phyloP scores from a whole-genome alignment of 2,329 filamentous ascomycete genomes.

The Colletotrichum lindemuthianum region DNA sequence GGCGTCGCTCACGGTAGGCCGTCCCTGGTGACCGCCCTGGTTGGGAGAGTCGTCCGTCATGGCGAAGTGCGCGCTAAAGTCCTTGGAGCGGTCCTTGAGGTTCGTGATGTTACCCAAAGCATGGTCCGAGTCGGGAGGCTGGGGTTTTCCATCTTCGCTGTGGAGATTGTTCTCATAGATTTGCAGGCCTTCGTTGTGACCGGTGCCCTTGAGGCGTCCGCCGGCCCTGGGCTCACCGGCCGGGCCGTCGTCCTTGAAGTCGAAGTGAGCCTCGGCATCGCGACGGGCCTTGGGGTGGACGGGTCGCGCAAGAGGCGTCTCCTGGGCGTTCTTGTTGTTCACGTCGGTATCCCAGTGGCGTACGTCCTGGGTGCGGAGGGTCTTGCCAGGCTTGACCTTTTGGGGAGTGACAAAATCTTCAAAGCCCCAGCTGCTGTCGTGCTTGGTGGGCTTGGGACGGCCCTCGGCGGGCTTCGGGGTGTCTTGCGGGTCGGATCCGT shows the following conservation, averaged over 20 bases:
- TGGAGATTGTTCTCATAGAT: slow-evolving; percentile 84
- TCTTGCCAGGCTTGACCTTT: slow-evolving; percentile 72
- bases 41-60: slow-evolving; percentile 75
- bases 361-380: slow-evolving; percentile 72
- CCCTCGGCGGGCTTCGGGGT: slow-evolving; percentile 56
- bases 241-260: slow-evolving; percentile 80
- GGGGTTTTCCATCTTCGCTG: slow-evolving; percentile 61
- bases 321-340: slow-evolving; percentile 58
- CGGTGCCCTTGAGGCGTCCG: slow-evolving; percentile 62
- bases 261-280: slow-evolving; percentile 85
- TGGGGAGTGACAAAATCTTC: slow-evolving; percentile 86
- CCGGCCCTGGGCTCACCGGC: slow-evolving; percentile 58
- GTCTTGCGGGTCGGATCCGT: slow-evolving; percentile 66
- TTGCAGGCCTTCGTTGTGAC: slow-evolving; percentile 73
- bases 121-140: slow-evolving; percentile 48
- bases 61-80: slow-evolving; percentile 81
- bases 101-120: slow-evolving; percentile 77
- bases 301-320: slow-evolving; percentile 66
- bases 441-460: slow-evolving; percentile 64
- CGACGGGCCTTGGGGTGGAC: slow-evolving; percentile 75
- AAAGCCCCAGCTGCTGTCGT: slow-evolving; percentile 85
- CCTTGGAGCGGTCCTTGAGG: slow-evolving; percentile 76
- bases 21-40: slow-evolving; percentile 50
- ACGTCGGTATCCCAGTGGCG: slow-evolving; percentile 84
- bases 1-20: slow-evolving; percentile 62